Evolutionary conservation across 306 rosid genomes (phyloP), one percentile per base, ranked within the genome.

Genomic region (Macrotyloma uniflorum): DNA sequence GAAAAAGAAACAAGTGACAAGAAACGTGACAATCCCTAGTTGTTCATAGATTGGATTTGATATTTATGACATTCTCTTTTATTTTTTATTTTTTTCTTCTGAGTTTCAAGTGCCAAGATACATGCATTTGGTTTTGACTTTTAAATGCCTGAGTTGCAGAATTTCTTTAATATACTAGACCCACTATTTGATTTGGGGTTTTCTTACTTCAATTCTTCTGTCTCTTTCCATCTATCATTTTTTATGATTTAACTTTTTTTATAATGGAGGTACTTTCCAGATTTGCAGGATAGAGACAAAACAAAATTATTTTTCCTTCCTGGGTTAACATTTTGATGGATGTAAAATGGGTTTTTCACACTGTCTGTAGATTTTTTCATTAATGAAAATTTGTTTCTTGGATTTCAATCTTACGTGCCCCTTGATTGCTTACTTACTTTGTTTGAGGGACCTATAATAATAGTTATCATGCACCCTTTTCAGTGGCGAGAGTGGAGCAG

Each of bases 401-500:
- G 81, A 38, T 67, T 70, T 47, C 55, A 50, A 58, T 59, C 23
- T 30, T 50, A 49, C 61, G 22, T 28, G 5, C 70, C 64, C 32
- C 71, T 36, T 30, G 62, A 55, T 70, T 70, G 59, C 63, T 62
- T 46, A 47, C 43, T 55, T 42, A 47, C 43, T 55, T 42, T 20
- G 19, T 63, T 61, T 77, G 51, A 66, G 46, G 59, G 68, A 65
- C n/a, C 47, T 28, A 42, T 43, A 32, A 22, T 76, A 26, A 76
- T 72, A 24, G 15, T 83, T 63, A 8, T 30, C 46, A 74, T 74
- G 57, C 35, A 13, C 19, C 36, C 15, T 55, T 28, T 74, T 55
- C 79, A 80, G 80, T 80, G 84, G 84, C 12, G 84, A 80, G 80
- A 80, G 84, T 72, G 84, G 84, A 54, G 75, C 80, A 54, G 84